Conservation (phyloP, 257 asterid genomes). For the Anisodus tanguticus region DNA sequence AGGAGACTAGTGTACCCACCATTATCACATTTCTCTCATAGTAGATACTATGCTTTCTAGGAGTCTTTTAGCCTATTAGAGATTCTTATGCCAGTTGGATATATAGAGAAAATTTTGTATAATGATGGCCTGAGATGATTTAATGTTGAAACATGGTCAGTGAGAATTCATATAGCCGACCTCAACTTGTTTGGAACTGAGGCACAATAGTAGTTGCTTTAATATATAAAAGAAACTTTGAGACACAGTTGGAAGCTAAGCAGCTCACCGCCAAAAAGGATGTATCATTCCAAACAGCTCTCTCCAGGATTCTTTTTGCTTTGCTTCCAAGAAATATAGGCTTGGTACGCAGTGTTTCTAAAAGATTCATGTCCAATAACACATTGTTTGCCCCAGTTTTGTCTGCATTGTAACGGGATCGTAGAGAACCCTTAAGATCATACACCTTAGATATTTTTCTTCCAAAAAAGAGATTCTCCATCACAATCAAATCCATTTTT, state of each 20-base stretch:
- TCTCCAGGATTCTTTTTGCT: constrained; percentile 81
- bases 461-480: constrained; percentile 93
- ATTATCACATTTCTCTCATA: not conserved
- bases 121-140: constrained; percentile 12
- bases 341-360: constrained; percentile 75
- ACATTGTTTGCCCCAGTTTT: constrained; percentile 68
- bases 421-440: constrained; percentile 86
- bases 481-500: constrained; percentile 94
- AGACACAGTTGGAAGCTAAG: not conserved
- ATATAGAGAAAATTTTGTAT: not conserved
- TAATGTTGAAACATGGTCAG: not conserved
- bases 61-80: constrained; percentile 6
- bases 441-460: constrained; percentile 73
- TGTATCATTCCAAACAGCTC: constrained; percentile 98
- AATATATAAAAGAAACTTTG: not conserved
- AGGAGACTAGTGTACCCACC: not conserved
- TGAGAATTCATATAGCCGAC: not conserved
- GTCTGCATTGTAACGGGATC: constrained; percentile 84
- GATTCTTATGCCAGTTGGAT: not conserved
- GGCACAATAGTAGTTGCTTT: not conserved
- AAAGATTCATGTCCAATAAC: constrained; percentile 76
- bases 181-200: not conserved
- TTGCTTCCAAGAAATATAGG: constrained; percentile 92
- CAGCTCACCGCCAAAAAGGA: constrained; percentile 80
- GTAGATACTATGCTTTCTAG: constrained; percentile 6